These are phyloP conservation scores for Mangifera indica DNA, from an alignment of 345 rosid genomes.

Conservation along the genomic window DNA sequence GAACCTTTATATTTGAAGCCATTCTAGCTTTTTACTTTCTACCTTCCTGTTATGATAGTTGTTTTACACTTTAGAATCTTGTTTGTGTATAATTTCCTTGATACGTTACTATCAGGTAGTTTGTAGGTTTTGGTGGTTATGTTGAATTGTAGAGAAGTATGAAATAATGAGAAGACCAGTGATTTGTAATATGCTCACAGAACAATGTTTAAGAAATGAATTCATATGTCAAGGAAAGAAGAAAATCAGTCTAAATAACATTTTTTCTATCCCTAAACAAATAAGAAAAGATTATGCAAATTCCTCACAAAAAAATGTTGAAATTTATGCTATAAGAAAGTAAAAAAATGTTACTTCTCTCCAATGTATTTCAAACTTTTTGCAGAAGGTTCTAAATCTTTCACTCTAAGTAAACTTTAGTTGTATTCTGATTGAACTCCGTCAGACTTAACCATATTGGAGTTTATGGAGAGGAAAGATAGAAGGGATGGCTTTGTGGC, in stretches of 20 bases:
- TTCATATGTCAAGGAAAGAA: not conserved
- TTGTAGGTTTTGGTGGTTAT: no score
- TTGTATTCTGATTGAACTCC: not conserved
- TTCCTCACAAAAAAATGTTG: not conserved
- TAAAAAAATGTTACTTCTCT: not conserved
- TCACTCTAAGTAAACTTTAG: not conserved
- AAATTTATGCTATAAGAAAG: not conserved
- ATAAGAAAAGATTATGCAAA: not conserved
- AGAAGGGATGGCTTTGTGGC: no score
- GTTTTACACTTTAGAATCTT: not conserved
- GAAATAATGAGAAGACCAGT: not conserved
- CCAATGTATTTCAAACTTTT: not conserved
- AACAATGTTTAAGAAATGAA: not conserved
- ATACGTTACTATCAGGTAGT: not conserved
- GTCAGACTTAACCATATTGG: no score
- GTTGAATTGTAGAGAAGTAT: no score
- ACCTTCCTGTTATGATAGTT: not conserved
- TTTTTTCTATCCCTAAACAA: not conserved
- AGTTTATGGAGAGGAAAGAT: no score
- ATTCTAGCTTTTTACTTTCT: constrained; percentile 1
- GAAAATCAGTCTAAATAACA: not conserved
- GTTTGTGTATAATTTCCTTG: not conserved
- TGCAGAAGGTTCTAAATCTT: not conserved
- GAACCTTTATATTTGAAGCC: not conserved
- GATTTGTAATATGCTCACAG: not conserved